Evolutionary conservation across 2,329 filamentous ascomycete genomes (phyloP).

Genomic region (Fusarium drepaniforme): DNA sequence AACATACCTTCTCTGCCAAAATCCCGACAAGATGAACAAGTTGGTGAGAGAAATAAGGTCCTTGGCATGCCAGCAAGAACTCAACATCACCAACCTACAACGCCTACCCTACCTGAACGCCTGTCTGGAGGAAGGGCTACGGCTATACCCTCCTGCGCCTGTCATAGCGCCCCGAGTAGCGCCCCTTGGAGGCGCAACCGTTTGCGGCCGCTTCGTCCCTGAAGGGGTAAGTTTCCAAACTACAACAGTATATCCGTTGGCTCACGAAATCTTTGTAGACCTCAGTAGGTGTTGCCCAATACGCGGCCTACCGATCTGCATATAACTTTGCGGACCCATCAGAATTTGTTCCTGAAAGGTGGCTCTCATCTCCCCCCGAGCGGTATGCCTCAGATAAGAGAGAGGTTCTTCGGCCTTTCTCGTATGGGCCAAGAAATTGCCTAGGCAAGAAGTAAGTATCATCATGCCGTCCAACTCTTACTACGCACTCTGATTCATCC

Average conservation of each 20-base stretch:
- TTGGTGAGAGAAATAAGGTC: neutral
- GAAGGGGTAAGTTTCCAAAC: neutral
- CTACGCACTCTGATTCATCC: neutral
- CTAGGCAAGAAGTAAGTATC: neutral
- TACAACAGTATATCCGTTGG: neutral
- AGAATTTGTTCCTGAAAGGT: neutral
- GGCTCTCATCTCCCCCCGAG: neutral
- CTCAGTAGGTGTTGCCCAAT: neutral
- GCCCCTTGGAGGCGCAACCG: neutral
- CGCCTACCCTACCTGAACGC: neutral
- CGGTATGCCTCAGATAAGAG: neutral
- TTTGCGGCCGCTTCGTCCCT: neutral
- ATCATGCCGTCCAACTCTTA: neutral
- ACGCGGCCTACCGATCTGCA: neutral
- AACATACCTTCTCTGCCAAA: conserved; percentile 1
- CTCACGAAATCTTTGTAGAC: neutral
- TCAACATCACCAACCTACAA: neutral
- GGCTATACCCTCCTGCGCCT: neutral
- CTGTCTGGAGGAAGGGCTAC: conserved; percentile 1
- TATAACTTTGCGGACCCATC: neutral
- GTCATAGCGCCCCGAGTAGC: neutral
- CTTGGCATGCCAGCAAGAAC: neutral
- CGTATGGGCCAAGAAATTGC: neutral
- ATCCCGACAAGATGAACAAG: neutral
- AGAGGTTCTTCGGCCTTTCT: neutral